Conservation (phyloP, 2,329 filamentous ascomycete genomes). For the Fusarium austroafricanum region DNA sequence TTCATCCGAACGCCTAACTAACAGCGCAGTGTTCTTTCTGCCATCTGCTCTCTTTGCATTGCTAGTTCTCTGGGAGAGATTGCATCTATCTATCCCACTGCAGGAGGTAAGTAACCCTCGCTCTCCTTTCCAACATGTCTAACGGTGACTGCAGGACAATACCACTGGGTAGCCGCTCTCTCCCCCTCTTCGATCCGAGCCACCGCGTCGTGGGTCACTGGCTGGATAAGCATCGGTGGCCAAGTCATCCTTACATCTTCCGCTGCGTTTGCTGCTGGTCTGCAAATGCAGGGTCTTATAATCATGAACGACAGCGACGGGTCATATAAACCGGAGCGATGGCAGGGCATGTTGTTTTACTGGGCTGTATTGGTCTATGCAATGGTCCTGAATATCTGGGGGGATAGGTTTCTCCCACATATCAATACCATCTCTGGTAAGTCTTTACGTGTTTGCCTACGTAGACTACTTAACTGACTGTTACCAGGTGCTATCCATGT, state of each 20-base stretch:
- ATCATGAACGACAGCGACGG: constrained; percentile 55
- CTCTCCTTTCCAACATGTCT: background rate
- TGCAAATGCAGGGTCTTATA: constrained; percentile 58
- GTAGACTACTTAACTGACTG: too few species aligned
- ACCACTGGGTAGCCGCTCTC: constrained; percentile 41
- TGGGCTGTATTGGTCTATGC: constrained; percentile 57
- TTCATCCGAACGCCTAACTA: accelerated
- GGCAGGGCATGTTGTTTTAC: constrained; percentile 61
- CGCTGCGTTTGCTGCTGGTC: constrained; percentile 58
- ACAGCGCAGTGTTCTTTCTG: constrained; percentile 19
- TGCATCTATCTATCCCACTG: constrained; percentile 38
- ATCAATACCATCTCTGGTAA: constrained; percentile 47
- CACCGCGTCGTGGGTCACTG: constrained; percentile 17
- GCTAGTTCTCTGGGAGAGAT: constrained; percentile 35
- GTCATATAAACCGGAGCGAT: constrained; percentile 55
- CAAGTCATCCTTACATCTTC: constrained; percentile 60
- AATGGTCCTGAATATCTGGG: constrained; percentile 56
- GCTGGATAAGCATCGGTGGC: constrained; percentile 56
- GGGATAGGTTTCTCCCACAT: constrained; percentile 51
- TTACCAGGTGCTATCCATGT: constrained; percentile 44
- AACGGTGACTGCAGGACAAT: constrained; percentile 21
- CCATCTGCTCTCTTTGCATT: constrained; percentile 31
- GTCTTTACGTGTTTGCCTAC: background rate
- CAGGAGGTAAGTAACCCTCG: constrained; percentile 17
- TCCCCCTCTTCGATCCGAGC: constrained; percentile 20